Base-by-base conservation (phyloP, 179 eudicot species). In the Camellia oleifera region DNA sequence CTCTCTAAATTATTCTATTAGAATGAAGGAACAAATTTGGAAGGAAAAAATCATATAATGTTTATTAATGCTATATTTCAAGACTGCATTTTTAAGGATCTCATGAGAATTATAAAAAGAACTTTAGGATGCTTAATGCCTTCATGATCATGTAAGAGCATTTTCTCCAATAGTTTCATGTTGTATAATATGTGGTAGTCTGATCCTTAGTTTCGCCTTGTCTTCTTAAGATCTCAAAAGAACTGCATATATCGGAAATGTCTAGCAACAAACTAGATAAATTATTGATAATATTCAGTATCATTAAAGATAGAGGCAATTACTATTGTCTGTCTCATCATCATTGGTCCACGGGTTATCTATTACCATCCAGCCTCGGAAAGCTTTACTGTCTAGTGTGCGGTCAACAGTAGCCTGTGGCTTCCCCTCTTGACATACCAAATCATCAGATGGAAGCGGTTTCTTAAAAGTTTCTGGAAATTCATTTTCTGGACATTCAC, bases 301-400 rank as follows among this genome's bases (percentile, higher is more conserved):
- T 53, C 13, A 69, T 69, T 62, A 48, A 77, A 80, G 48, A 32
- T 7, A 67, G 14, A 78, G 40, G 15, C 14, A 78, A 85, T 80
- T 89, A 94, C 98, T 88, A 83, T 93, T 91, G 83, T 94, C 97
- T 62, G 96, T 93, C 84, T 94, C 97, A 79, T 94, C 97, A 54
- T 94, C 98, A 76, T 83, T 73, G 77, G 98, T 94, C 98, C 98
- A 94, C 13, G 97, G 97, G 87, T 94, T 94, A 84, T 94, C 98
- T n/a, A 89, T 91, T 79, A 84, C 97, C 5, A 72, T 83, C 98
- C 98, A 94, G 48, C 94, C 94, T 77, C 87, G 87, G 77, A 94
- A 94, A 60, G 87, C 90, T 84, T 88, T 88, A 46, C 83, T 78
- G 80, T 94, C 98, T 70, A 93, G 78, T 10, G 94, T 94, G 70